Percentiles rank a stretch among this genome's conserved stretches.
These are phyloP conservation scores for Saccharomyces hybrid DNA, from an alignment of 1,139 yeast species.

Conservation along the genomic window DNA sequence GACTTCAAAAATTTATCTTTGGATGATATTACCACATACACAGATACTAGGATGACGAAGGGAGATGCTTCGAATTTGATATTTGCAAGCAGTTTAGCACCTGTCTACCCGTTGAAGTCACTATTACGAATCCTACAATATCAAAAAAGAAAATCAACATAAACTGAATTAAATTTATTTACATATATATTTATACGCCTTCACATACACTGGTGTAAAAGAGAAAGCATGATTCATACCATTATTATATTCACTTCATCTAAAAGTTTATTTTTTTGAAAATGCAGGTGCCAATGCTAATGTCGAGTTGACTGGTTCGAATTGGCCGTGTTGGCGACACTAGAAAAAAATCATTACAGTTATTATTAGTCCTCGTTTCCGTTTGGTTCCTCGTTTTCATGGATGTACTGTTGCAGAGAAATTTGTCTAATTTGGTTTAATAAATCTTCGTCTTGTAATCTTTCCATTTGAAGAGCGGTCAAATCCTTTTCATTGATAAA, in stretches of 20 bases:
- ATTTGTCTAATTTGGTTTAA: constrained; percentile 29
- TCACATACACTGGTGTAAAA: neutral
- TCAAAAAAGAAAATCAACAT: constrained; percentile 4
- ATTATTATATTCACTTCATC: neutral
- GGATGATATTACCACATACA: neutral
- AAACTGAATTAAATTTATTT: neutral
- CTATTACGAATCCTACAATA: constrained; percentile 16
- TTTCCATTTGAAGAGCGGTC: constrained; percentile 16
- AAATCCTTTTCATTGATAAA: constrained; percentile 35
- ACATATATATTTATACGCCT: neutral
- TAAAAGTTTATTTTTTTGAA: too few species aligned
- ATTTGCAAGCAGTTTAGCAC: constrained; percentile 36
- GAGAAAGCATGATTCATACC: neutral
- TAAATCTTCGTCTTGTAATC: constrained; percentile 27
- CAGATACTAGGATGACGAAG: constrained; percentile 23
- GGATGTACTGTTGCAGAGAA: constrained; percentile 28
- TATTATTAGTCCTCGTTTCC: neutral
- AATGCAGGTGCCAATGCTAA: neutral
- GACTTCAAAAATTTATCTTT: neutral
- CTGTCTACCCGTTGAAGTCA: constrained; percentile 23
- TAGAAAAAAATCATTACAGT: neutral
- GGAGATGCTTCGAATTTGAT: constrained; percentile 40
- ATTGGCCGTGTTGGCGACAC: neutral
- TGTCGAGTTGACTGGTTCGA: neutral
- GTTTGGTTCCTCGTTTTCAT: constrained; percentile 13